Conservation (phyloP, 2,329 filamentous ascomycete species). For the Gaeumannomyces tritici region DNA sequence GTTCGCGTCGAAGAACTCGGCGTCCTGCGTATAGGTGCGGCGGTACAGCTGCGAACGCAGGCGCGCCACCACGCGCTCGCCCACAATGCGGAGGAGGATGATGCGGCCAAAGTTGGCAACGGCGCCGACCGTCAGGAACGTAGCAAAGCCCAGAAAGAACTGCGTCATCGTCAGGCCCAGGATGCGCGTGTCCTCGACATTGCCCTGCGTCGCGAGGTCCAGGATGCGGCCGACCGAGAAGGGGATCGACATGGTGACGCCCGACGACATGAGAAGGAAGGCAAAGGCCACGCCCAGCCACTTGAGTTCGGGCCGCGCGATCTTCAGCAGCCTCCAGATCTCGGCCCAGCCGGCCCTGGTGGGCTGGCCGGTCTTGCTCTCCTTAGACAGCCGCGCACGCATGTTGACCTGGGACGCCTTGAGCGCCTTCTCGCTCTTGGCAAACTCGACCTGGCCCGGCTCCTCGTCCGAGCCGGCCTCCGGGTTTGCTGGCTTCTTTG, state of each 20-base stretch:
- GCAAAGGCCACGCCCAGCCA: constrained; percentile 72
- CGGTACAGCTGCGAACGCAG: constrained; percentile 84
- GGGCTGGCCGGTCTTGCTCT: constrained; percentile 49
- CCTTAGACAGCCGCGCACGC: constrained; percentile 77
- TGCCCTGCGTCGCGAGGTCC: constrained; percentile 74
- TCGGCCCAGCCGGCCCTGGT: constrained; percentile 59
- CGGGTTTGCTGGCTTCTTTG: constrained; percentile 22
- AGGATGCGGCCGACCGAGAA: constrained; percentile 95
- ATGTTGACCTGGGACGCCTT: constrained; percentile 86
- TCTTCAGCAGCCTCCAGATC: constrained; percentile 78
- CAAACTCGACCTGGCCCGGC: constrained; percentile 46
- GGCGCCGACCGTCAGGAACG: constrained; percentile 73
- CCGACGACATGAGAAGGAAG: constrained; percentile 80
- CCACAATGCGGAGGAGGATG: constrained; percentile 85
- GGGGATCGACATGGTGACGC: constrained; percentile 91
- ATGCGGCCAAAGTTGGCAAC: constrained; percentile 90
- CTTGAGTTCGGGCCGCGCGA: constrained; percentile 75
- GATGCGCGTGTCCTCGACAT: constrained; percentile 55
- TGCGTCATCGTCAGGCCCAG: constrained; percentile 79
- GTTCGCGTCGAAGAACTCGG: constrained; percentile 98
- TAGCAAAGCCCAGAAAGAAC: constrained; percentile 76
- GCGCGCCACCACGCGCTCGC: constrained; percentile 86
- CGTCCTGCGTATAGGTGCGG: constrained; percentile 91
- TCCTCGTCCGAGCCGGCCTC: constrained; percentile 9
- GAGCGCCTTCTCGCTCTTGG: constrained; percentile 71